Base-by-base conservation (phyloP, 2,329 filamentous ascomycete genomes). In the Exophiala sideris region DNA sequence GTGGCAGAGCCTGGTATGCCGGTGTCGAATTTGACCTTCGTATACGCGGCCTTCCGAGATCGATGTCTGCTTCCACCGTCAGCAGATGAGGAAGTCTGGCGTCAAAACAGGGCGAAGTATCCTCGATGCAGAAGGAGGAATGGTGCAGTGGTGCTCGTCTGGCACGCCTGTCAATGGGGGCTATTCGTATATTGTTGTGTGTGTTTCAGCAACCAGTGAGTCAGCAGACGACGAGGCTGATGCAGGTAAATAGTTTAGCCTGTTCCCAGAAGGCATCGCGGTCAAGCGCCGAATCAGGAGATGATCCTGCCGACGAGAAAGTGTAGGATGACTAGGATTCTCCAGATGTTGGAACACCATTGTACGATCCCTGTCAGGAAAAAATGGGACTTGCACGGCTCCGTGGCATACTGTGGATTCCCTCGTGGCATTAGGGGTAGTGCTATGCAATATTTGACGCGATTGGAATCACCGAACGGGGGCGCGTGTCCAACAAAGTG, bases 401-500 rank as follows among this genome's bases (percentile, higher is more conserved):
- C 7, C 7, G 5, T 5, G 24, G 24, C 7, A 8, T 8, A 29
- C 24, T 29, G 24, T 29, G 24, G 29, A 45, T 20, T 32, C 33
- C 55, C 50, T 57, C 50, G 51, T 57, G 55, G 51, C 50, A 44
- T 34, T 38, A 46, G 24, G 54, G 54, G 16, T 29, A 33, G 33
- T 34, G 38, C 32, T 46, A 32, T 35, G 29, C n/a, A 10, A 32
- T n/a, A 36, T 8, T 33, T 33, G 20, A 12, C 21, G 29, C 21
- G 21, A 6, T 14, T n/a, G 11, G 38, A n/a, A 29, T 24, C 45
- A 45, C 40, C 47, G 34, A 46, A 8, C 33, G 45, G 50, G 51
- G 54, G 55, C 55, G 50, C 51, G 48, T 54, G 18, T 48, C 38
- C 20, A 51, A 51, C 38, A 57, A 44, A 35, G 42, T 51, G 55